Evolutionary conservation across 179 eudicot genomes (phyloP).

Genomic region (Beta corolliflora): DNA sequence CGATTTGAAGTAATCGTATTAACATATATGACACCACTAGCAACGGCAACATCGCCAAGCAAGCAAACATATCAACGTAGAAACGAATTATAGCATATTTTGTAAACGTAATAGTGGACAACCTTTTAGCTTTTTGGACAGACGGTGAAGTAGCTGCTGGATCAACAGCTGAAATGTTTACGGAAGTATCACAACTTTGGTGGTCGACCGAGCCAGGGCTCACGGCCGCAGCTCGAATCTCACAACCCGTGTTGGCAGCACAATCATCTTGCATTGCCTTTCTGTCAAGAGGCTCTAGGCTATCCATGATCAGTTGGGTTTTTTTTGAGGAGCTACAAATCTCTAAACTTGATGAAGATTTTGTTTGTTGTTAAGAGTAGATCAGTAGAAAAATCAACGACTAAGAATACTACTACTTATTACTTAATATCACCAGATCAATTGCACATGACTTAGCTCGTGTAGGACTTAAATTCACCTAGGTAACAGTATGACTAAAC

Average conservation of each 20-base stretch:
- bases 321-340: no score
- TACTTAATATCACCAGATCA: no score
- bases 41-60: not conserved
- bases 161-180: not conserved
- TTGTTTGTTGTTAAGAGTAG: no score
- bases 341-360: no score
- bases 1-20: not conserved
- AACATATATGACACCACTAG: not conserved
- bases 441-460: no score
- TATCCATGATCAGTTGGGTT: not conserved
- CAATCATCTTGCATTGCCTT: not conserved
- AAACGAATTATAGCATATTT: not conserved
- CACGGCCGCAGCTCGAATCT: not conserved
- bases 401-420: no score
- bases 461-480: no score
- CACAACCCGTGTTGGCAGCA: not conserved
- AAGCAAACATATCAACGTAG: not conserved
- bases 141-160: not conserved
- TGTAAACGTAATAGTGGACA: no score
- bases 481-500: no score
- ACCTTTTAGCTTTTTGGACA: not conserved
- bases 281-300: not conserved
- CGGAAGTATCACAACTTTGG: not conserved
- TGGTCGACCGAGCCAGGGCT: not conserved
- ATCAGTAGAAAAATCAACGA: no score